Evolutionary conservation across 2,329 filamentous ascomycete species (phyloP).

Genomic region (Diaporthe vexans): DNA sequence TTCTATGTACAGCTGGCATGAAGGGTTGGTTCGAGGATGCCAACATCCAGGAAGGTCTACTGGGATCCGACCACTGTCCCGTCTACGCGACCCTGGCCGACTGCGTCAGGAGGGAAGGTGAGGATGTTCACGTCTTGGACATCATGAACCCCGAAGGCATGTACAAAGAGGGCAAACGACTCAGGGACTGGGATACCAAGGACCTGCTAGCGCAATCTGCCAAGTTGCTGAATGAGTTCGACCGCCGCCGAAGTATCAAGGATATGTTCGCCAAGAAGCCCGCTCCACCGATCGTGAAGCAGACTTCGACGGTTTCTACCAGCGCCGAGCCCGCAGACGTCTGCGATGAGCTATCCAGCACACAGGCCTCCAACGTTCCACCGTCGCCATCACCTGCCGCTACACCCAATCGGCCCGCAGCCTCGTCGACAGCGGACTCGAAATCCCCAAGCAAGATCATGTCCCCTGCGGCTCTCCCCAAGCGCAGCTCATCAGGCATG

Average conservation of each 20-base stretch:
- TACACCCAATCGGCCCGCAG: slow-evolving; percentile 1
- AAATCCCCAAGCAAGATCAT: slow-evolving; percentile 3
- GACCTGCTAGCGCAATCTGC: slow-evolving; percentile 82
- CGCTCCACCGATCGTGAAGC: slow-evolving; percentile 41
- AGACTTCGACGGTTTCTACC: neutral
- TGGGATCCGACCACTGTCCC: slow-evolving; percentile 97
- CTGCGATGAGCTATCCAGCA: neutral
- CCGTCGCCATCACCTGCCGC: slow-evolving; percentile 17
- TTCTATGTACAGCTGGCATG: slow-evolving; percentile 85
- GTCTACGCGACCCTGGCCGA: slow-evolving; percentile 85
- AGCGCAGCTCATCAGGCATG: slow-evolving; percentile 26
- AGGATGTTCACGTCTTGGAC: slow-evolving; percentile 72
- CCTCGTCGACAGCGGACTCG: slow-evolving; percentile 2
- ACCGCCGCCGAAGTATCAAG: slow-evolving; percentile 85
- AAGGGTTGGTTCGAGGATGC: slow-evolving; percentile 83
- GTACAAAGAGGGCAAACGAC: slow-evolving; percentile 76
- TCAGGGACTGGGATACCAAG: slow-evolving; percentile 75
- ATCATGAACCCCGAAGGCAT: slow-evolving; percentile 83
- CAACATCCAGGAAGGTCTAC: slow-evolving; percentile 92
- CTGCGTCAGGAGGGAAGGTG: slow-evolving; percentile 64
- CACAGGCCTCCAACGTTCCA: neutral
- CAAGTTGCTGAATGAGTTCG: slow-evolving; percentile 88
- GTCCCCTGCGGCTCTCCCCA: neutral
- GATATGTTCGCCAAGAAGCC: slow-evolving; percentile 86
- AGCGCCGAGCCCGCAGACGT: neutral